phyloP scores from a whole-genome alignment of 257 asterid species.

The Verbascum thapsus region DNA sequence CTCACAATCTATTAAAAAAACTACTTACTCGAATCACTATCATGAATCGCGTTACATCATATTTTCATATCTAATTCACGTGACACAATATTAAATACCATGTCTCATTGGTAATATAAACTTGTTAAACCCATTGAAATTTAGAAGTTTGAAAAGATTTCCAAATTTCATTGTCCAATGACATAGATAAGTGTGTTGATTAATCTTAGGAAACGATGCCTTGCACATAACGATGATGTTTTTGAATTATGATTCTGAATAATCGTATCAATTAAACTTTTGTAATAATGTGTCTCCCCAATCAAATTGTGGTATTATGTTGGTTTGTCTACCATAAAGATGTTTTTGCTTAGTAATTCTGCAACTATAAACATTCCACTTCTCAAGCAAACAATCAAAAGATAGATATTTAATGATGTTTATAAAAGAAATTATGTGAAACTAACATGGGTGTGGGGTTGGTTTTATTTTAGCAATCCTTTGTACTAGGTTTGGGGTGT shows the following conservation, averaged over 20 bases:
- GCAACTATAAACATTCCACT: conserved; percentile 31
- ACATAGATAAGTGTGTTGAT: not conserved
- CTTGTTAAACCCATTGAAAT: too few relatives aligned
- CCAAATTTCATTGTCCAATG: too few relatives aligned
- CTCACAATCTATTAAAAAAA: too few relatives aligned
- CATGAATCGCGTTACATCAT: too few relatives aligned
- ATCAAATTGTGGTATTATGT: conserved; percentile 27
- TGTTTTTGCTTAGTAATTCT: conserved; percentile 30
- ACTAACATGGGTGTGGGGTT: conserved; percentile 42
- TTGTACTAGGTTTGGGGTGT: conserved; percentile 1
- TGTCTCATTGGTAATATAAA: too few relatives aligned
- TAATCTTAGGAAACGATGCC: conserved; percentile 7
- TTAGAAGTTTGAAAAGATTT: too few relatives aligned
- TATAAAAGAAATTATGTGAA: conserved; percentile 25
- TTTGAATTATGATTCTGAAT: conserved; percentile 15
- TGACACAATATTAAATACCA: too few relatives aligned
- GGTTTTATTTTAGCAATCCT: conserved; percentile 1
- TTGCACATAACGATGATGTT: conserved; percentile 27
- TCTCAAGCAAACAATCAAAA: conserved; percentile 4
- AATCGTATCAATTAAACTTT: conserved; percentile 11
- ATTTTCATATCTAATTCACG: too few relatives aligned
- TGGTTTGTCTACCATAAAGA: conserved; percentile 26
- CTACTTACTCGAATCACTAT: too few relatives aligned
- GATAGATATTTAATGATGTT: conserved; percentile 32
- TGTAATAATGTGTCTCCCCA: conserved; percentile 17